Evolutionary conservation across 2,329 filamentous ascomycete species (phyloP), one percentile per base, ranked within the genome.

Genomic region (Arthrobotrys conoides): DNA sequence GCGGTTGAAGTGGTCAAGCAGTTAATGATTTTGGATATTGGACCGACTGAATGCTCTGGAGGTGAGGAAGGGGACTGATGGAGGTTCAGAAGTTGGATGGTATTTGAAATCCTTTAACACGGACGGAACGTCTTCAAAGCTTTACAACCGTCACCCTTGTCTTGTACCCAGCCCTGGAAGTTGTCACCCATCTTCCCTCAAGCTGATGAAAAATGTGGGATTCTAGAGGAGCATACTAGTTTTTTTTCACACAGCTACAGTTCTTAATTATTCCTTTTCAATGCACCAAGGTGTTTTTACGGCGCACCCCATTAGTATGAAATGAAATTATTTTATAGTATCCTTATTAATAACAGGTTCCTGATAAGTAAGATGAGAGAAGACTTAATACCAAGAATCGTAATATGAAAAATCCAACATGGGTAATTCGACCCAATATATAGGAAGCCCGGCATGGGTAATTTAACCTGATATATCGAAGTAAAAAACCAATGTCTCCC

Each of bases 1-100:
- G 68, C 59, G 2, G 24, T 78, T 12, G 75, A 78, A 33, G 68
- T 78, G 9, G 75, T 78, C 10, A 68, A 48, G 24, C 61, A 69
- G 48, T 65, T 78, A 5, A 78, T 78, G 68, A 33, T 72, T 27
- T 38, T 41, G 16, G 68, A 72, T 48, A 8, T 30, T 8, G 27
- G 38, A 9, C n/a, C n/a, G n/a, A 49, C 64, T 12, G 75, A 64
- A 51, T n/a, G 2, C 14, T 0, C 10, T 8, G 33, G 8, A 18
- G 41, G n/a, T 12, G 64, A 53, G 16, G 33, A 55, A n/a, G 10
- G 63, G 36, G 36, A n/a, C 33, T 65, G 59, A 46, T 6, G 33
- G 9, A 5, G 46, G 14, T 1, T n/a, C 14, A 8, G 24, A 38
- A 10, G 22, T 9, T 22, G 24, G 14, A 30, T n/a, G 51, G 22